Base-by-base conservation (phyloP, 2,329 filamentous ascomycete genomes). In the Talaromyces piceae region DNA sequence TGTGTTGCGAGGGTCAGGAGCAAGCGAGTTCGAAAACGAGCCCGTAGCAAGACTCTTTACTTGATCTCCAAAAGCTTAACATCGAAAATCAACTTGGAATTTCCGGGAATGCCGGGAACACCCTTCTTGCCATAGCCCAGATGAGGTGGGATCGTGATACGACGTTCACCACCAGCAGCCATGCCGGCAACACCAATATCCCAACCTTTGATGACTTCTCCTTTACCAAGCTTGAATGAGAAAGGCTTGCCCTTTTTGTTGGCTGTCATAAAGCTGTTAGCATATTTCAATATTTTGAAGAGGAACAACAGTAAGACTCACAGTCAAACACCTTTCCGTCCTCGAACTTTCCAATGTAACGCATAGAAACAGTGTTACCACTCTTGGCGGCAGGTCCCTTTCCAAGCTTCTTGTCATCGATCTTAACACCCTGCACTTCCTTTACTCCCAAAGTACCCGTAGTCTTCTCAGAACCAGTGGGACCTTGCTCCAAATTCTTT, bases 191-290 rank as follows among this genome's bases (percentile, higher is more conserved):
- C 77, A 73, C 93, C 93, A 58, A 97, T 82, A 70, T 98, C 94
- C 94, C 93, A 97, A 61, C 93, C 93, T 81, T 95, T 93, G 78
- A 98, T 98, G 64, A 98, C 94, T 72, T 97, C 88, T 56, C 91
- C 91, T 67, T 84, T 83, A 61, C 93, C 94, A 55, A 94, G 83
- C 79, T 91, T 95, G 83, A 97, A 97, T 60, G 80, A 81, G 77
- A 98, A 98, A 53, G 94, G 91, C 77, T 95, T 91, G 64, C 93
- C 93, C 78, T 94, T 96, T 81, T 97, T 98, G 81, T 98, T 97
- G 72, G 90, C 88, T 91, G 63, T 41, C 58, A 3, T 20, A 30
- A 18, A 45, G n/a, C 33, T 33, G 27, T 43, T 39, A 37, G 45
- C 20, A 37, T 25, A 25, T 39, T 18, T 25, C 18, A 11, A 26